Conservation (phyloP, 1,284 basidiomycete species). For the Cryptococcus sp. region DNA sequence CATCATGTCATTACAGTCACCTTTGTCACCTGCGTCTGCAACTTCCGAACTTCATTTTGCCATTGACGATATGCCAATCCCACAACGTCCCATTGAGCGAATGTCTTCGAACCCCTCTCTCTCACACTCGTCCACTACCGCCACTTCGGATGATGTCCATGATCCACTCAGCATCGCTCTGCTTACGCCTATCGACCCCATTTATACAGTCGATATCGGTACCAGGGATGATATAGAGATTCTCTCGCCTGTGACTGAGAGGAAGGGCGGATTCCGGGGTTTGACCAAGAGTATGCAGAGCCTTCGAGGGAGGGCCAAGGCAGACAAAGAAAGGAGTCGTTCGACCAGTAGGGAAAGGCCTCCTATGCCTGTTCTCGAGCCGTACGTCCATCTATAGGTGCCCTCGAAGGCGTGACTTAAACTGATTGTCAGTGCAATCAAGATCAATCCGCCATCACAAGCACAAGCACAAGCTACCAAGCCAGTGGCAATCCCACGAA, state of each 20-base stretch:
- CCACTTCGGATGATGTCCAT: slow-evolving; percentile 4
- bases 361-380: background rate
- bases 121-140: slow-evolving; percentile 7
- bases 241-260: background rate
- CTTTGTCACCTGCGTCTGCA: background rate
- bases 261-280: background rate
- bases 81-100: slow-evolving; percentile 1
- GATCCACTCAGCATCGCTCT: slow-evolving; percentile 1
- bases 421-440: background rate
- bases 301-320: slow-evolving; percentile 2
- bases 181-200: background rate
- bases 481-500: slow-evolving; percentile 1
- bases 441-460: background rate
- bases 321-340: background rate
- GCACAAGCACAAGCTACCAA: slow-evolving; percentile 2
- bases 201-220: background rate
- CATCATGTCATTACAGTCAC: background rate
- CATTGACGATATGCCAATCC: background rate
- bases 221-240: background rate
- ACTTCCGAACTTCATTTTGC: background rate
- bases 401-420: background rate
- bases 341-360: background rate
- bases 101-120: slow-evolving; percentile 10
- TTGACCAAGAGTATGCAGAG: slow-evolving; percentile 8
- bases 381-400: background rate